Percentiles rank a stretch among this genome's conserved stretches.
These are phyloP conservation scores for Lactarius vividus DNA, from an alignment of 768 basidiomycete genomes.

Conservation along the genomic window DNA sequence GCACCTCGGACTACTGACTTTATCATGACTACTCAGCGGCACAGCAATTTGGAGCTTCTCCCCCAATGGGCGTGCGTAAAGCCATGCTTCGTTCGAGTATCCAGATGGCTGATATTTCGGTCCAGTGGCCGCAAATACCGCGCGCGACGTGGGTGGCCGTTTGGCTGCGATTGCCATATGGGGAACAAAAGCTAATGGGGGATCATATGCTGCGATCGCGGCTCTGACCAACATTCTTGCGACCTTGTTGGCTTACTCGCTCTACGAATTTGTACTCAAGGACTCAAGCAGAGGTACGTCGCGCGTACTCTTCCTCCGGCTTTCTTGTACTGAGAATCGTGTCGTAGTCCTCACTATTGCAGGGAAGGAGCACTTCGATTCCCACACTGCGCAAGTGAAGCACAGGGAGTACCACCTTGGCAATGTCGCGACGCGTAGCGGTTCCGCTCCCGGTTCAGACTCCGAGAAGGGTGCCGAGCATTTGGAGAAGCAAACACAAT, in stretches of 20 bases:
- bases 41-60: slow-evolving; percentile 32
- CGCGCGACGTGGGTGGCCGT: slow-evolving; percentile 34
- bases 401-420: slow-evolving; percentile 1
- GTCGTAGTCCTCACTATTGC: slow-evolving; percentile 16
- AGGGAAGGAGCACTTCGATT: slow-evolving; percentile 10
- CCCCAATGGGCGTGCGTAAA: slow-evolving; percentile 29
- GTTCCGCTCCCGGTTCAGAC: background rate
- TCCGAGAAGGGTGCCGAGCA: slow-evolving; percentile 7
- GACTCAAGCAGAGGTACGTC: slow-evolving; percentile 33
- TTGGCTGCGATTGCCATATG: slow-evolving; percentile 32
- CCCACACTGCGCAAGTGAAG: slow-evolving; percentile 18
- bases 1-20: background rate
- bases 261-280: slow-evolving; percentile 32
- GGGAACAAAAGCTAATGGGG: slow-evolving; percentile 32
- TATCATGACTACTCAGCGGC: slow-evolving; percentile 17
- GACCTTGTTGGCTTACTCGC: slow-evolving; percentile 31
- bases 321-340: slow-evolving; percentile 8
- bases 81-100: background rate
- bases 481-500: background rate
- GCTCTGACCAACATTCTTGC: slow-evolving; percentile 34
- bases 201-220: slow-evolving; percentile 36
- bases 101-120: background rate
- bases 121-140: slow-evolving; percentile 34
- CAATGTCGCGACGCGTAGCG: background rate
- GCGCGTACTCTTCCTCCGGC: background rate